Percentiles rank a stretch among this genome's conserved stretches.
Evolutionary conservation across 2,329 filamentous ascomycete species (phyloP).

Genomic region (Cytospora leucostoma): DNA sequence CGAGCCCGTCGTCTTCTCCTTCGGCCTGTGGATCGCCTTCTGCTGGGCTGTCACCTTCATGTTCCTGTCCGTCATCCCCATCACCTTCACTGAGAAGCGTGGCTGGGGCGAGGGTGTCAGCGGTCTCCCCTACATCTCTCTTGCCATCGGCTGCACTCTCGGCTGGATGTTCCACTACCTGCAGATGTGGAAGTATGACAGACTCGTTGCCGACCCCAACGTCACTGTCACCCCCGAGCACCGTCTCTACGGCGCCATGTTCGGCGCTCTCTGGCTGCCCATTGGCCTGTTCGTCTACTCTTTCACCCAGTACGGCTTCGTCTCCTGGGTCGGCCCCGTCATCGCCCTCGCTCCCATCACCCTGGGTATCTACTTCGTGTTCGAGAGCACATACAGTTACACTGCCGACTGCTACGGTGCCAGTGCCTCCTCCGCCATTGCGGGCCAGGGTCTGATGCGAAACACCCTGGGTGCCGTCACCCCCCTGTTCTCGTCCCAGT

Average conservation of each 20-base stretch:
- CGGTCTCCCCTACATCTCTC: conserved; percentile 53
- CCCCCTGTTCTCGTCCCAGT: conserved; percentile 52
- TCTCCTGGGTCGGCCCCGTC: conserved; percentile 51
- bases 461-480: conserved; percentile 55
- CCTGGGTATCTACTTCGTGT: conserved; percentile 54
- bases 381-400: conserved; percentile 45
- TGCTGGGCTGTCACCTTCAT: conserved; percentile 55
- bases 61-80: conserved; percentile 53
- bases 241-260: conserved; percentile 52
- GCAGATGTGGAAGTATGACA: conserved; percentile 52
- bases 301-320: conserved; percentile 52
- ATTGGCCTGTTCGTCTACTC: conserved; percentile 55
- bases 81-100: conserved; percentile 53
- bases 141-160: conserved; percentile 50
- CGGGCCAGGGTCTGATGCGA: conserved; percentile 53
- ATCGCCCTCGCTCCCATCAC: conserved; percentile 52
- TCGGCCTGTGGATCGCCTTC: conserved; percentile 27
- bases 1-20: conserved; percentile 27
- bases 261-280: conserved; percentile 48
- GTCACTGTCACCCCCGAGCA: conserved; percentile 44
- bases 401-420: conserved; percentile 56
- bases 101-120: conserved; percentile 53
- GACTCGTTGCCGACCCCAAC: conserved; percentile 39
- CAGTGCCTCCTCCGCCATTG: conserved; percentile 40
- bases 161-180: conserved; percentile 51